Evolutionary conservation across 192 early-diverging fungal species (phyloP).

Genomic region (Coemansia sp.): DNA sequence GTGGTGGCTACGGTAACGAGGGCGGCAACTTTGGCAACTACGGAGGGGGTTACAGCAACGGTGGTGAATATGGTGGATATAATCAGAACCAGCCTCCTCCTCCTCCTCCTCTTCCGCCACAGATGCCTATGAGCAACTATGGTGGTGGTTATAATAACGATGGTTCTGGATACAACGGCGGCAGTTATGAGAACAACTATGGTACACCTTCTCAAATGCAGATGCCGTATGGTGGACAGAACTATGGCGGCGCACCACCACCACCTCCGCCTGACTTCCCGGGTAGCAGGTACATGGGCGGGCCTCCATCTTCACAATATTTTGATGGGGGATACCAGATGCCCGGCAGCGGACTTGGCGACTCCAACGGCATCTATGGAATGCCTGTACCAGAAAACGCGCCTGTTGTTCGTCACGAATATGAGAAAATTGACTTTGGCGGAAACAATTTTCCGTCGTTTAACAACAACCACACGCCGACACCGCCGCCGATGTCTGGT

Average conservation of each 20-base stretch:
- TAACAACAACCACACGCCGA: slow-evolving; percentile 23
- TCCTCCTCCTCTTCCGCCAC: slow-evolving; percentile 5
- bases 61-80: slow-evolving; percentile 15
- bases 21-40: slow-evolving; percentile 1
- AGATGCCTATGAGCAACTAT: neutral
- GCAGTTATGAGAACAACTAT: neutral
- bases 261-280: slow-evolving; percentile 13
- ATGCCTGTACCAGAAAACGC: slow-evolving; percentile 31
- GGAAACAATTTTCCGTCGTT: slow-evolving; percentile 43
- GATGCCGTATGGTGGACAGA: slow-evolving; percentile 10
- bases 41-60: neutral
- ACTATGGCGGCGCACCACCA: slow-evolving; percentile 11
- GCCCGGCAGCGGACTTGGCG: slow-evolving; percentile 11
- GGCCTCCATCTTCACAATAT: slow-evolving; percentile 3
- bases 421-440: slow-evolving; percentile 49
- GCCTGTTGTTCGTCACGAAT: slow-evolving; percentile 34
- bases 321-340: slow-evolving; percentile 12
- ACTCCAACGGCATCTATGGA: slow-evolving; percentile 16
- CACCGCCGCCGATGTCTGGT: slow-evolving; percentile 12
- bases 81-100: slow-evolving; percentile 2
- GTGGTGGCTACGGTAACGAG: slow-evolving; percentile 13
- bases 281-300: slow-evolving; percentile 15
- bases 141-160: slow-evolving; percentile 2
- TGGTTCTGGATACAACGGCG: neutral
- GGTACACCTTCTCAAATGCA: neutral